phyloP scores from a whole-genome alignment of 495 filamentous ascomycete genomes.

The Xanthoparmelia taractica region DNA sequence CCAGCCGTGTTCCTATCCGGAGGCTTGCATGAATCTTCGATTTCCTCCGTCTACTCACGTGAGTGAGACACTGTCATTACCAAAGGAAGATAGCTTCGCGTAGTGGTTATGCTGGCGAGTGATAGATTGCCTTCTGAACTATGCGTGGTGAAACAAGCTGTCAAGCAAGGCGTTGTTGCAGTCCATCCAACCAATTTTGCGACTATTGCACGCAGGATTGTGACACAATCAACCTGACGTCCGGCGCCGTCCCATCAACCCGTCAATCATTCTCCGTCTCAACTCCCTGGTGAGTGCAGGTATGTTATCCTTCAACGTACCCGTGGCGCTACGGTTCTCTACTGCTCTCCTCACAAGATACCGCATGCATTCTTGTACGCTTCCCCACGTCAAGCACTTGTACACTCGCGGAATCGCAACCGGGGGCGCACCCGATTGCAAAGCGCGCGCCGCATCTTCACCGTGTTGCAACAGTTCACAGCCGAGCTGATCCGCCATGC shows the following conservation, averaged over 20 bases:
- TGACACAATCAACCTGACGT: neutral
- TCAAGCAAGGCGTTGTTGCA: neutral
- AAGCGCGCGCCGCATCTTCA: constrained; percentile 9
- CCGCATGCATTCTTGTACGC: constrained; percentile 34
- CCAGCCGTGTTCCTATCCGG: too few relatives aligned
- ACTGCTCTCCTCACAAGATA: constrained; percentile 34
- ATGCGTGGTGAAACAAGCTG: too few relatives aligned
- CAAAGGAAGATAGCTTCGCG: too few relatives aligned
- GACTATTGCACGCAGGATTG: neutral
- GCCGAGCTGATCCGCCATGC: constrained; percentile 36
- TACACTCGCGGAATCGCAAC: constrained; percentile 29
- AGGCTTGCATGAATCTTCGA: neutral
- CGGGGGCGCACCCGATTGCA: neutral
- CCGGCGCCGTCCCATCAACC: constrained; percentile 8
- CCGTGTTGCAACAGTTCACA: constrained; percentile 29
- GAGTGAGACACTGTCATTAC: neutral
- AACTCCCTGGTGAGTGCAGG: constrained; percentile 13
- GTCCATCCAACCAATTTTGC: neutral
- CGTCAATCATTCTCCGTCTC: constrained; percentile 9
- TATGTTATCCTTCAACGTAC: constrained; percentile 12
- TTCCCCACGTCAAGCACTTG: constrained; percentile 36
- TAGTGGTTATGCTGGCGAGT: too few relatives aligned
- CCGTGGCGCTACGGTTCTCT: constrained; percentile 33
- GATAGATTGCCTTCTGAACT: too few relatives aligned
- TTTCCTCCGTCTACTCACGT: neutral